phyloP scores from a whole-genome alignment of 768 basidiomycete genomes.

The Boletus pseudopeckii region DNA sequence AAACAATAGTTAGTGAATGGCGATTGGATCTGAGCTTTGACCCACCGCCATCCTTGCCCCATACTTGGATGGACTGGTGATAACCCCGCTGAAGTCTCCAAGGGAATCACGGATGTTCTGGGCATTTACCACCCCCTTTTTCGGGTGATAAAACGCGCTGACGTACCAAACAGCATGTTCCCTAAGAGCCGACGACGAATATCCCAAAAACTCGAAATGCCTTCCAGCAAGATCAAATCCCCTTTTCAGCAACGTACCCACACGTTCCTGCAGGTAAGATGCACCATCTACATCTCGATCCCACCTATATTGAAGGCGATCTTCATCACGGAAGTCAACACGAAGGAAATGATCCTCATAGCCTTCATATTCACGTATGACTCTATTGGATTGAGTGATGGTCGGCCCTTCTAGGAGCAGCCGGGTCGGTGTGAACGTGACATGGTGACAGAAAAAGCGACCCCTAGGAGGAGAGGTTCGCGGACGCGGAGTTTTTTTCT shows the following conservation, averaged over 20 bases:
- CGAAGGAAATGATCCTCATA: conserved; percentile 71
- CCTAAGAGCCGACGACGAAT: conserved; percentile 73
- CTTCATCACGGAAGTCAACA: conserved; percentile 84
- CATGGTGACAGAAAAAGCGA: conserved; percentile 66
- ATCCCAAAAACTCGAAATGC: conserved; percentile 75
- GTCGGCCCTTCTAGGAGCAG: conserved; percentile 76
- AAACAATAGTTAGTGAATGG: conserved; percentile 6
- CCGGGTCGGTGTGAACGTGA: conserved; percentile 74
- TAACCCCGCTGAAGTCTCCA: conserved; percentile 64
- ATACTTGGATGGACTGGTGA: conserved; percentile 67
- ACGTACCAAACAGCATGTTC: conserved; percentile 86
- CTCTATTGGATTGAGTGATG: conserved; percentile 71
- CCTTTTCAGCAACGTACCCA: conserved; percentile 52
- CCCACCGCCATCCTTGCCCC: conserved; percentile 68
- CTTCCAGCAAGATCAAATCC: conserved; percentile 74
- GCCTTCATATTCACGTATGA: conserved; percentile 64
- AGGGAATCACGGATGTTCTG: conserved; percentile 56
- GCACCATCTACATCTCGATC: conserved; percentile 59
- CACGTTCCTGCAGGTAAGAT: conserved; percentile 53
- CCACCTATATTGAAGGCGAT: conserved; percentile 71
- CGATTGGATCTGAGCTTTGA: neutral
- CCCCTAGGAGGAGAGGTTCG: conserved; percentile 30
- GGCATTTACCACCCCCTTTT: conserved; percentile 47
- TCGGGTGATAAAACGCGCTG: conserved; percentile 51
- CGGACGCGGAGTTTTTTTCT: conserved; percentile 14